Base-by-base conservation (phyloP, 2,329 filamentous ascomycete species). In the Trichoderma cornu-damae region DNA sequence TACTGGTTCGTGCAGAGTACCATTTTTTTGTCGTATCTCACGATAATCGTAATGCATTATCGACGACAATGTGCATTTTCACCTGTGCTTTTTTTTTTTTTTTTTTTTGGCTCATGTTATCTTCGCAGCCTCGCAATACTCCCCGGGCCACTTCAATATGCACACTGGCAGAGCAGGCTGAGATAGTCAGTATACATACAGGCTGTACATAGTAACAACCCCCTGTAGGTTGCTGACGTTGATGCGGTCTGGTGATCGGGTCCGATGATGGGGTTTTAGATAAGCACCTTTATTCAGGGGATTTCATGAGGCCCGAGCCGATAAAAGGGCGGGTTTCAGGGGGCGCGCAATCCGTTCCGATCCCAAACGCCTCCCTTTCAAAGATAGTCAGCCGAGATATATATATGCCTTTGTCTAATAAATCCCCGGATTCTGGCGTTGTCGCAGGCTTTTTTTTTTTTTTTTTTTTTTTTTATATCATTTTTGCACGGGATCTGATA, bases 181-280 rank as follows among this genome's bases (percentile, higher is more conserved):
- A 53, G n/a, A 42, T 3, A 46, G 14, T 32, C 9, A 16, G 38
- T 22, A 42, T 42, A 16, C 11, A 49, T 22, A n/a, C 22, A 18
- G 42, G n/a, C 7, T 28, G 37, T 16, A 51, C 28, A 18, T 34
- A 28, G 26, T 8, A 8, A 20, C n/a, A n/a, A 0, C 43, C 52
- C 50, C 53, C 44, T 43, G 44, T 16, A 16, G 35, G 22, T 43
- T 49, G 53, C 53, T 57, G 53, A 57, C 53, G 53, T 49, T 24
- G 44, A 42, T 34, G 18, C 34, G 44, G 43, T 57, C 53, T 57
- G 42, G 44, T 57, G 53, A 57, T 49, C 43, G 43, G 44, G 44
- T 57, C 53, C 53, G 35, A 57, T 57, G 44, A 57, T 49, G 44
- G 6, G 43, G 16, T 18, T 40, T 42, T 18, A 49, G 44, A 56